phyloP scores from a whole-genome alignment of 2,329 filamentous ascomycete species.

The Colletotrichum tropicale region DNA sequence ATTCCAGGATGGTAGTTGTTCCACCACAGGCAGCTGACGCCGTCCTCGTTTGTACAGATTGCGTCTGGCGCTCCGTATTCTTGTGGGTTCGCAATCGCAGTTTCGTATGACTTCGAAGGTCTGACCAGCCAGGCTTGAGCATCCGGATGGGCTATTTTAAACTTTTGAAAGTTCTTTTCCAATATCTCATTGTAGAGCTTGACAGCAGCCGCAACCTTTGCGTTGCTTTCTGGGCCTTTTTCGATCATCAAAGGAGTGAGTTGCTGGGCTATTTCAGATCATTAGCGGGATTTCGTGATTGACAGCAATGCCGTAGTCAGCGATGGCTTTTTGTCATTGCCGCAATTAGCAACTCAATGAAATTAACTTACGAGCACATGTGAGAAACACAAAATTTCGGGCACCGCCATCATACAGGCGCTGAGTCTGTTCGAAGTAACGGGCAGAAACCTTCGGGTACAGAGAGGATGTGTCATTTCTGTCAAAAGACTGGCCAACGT shows the following conservation, averaged over 20 bases:
- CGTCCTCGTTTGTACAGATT: neutral
- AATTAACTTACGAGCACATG: conserved; percentile 21
- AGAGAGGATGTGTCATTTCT: conserved; percentile 32
- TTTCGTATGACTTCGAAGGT: conserved; percentile 51
- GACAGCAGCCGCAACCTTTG: conserved; percentile 37
- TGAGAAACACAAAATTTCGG: conserved; percentile 63
- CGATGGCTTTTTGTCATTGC: neutral
- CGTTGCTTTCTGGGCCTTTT: conserved; percentile 47
- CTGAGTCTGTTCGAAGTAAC: conserved; percentile 45
- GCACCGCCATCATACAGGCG: conserved; percentile 57
- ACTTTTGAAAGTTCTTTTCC: conserved; percentile 36
- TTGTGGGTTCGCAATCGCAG: conserved; percentile 56
- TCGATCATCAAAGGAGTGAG: conserved; percentile 60
- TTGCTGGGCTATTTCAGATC: neutral
- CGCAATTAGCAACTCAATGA: neutral
- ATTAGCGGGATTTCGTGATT: neutral
- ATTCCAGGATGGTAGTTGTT: neutral
- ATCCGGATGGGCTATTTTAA: conserved; percentile 34
- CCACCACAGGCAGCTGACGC: neutral
- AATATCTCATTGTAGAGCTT: conserved; percentile 47
- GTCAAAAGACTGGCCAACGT: conserved; percentile 52
- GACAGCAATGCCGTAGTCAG: neutral
- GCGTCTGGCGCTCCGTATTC: conserved; percentile 31
- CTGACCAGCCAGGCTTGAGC: conserved; percentile 58
- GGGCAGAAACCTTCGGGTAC: conserved; percentile 40